Conservation (phyloP, 108 stramenopile genomes). For the Stephanodiscus minutulus region DNA sequence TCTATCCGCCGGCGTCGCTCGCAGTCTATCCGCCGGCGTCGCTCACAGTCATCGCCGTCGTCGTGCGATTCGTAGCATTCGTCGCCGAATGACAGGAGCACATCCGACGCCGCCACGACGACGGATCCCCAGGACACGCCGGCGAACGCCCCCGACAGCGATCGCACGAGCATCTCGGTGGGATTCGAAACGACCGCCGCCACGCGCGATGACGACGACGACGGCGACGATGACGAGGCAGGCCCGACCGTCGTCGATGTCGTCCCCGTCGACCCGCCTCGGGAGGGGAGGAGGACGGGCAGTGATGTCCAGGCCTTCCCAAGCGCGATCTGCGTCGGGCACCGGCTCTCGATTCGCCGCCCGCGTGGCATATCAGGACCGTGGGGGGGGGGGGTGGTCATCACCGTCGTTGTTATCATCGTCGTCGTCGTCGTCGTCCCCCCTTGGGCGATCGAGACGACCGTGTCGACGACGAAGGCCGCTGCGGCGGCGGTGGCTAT, state of each 20-base stretch:
- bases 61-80: background rate
- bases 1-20: background rate
- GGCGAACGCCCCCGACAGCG: constrained; percentile 46
- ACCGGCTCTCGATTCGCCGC: constrained; percentile 81
- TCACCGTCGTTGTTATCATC: constrained; percentile 1
- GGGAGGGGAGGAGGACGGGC: constrained; percentile 22
- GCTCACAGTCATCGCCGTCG: background rate
- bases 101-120: constrained; percentile 73
- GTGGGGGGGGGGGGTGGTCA: constrained; percentile 20
- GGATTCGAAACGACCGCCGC: constrained; percentile 47
- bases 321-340: constrained; percentile 77
- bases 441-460: too few relatives aligned
- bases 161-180: constrained; percentile 51
- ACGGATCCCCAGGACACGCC: constrained; percentile 60
- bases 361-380: constrained; percentile 73
- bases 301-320: constrained; percentile 85
- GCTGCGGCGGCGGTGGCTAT: too few relatives aligned
- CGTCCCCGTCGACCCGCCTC: background rate
- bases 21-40: background rate
- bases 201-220: background rate
- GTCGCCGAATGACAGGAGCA: constrained; percentile 46
- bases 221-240: background rate
- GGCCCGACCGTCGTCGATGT: background rate
- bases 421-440: background rate
- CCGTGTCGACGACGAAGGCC: too few relatives aligned